phyloP scores from a whole-genome alignment of 2,329 filamentous ascomycete species.

The Hortaea werneckii region DNA sequence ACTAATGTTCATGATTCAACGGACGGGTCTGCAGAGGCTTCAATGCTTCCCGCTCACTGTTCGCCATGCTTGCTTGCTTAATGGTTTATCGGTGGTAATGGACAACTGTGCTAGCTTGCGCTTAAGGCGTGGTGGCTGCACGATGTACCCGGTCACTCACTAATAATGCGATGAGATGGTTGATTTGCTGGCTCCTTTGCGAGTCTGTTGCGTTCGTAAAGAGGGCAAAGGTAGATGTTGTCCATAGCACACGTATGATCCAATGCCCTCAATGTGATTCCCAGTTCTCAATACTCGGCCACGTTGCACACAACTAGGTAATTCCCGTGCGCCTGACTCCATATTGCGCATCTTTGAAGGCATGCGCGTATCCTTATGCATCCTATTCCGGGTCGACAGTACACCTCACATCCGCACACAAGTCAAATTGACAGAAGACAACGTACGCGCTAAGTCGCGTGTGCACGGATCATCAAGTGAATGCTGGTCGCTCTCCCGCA shows the following conservation, averaged over 20 bases:
- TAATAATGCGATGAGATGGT: neutral
- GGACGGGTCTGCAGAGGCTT: neutral
- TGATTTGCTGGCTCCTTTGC: neutral
- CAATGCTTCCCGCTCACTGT: neutral
- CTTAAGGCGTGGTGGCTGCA: neutral
- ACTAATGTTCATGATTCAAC: neutral
- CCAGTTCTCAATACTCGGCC: too few species aligned
- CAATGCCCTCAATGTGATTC: too few species aligned
- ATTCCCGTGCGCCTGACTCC: too few species aligned
- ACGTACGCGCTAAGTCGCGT: neutral
- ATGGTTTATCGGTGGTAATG: too few species aligned
- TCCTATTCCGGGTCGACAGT: too few species aligned
- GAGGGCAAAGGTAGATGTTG: neutral
- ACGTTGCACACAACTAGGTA: too few species aligned
- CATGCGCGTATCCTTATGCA: too few species aligned
- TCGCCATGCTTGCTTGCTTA: too few species aligned
- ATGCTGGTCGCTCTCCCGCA: neutral
- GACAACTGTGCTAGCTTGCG: too few species aligned
- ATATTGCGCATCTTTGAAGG: too few species aligned
- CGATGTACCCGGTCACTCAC: neutral
- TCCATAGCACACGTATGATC: neutral
- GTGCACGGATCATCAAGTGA: constrained; percentile 3
- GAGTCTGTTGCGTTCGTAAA: neutral
- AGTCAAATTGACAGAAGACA: too few species aligned
- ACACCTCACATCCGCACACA: too few species aligned